Evolutionary conservation across 768 basidiomycete genomes (phyloP), one percentile per base, ranked within the genome.

Genomic region (Suillus alpinus): DNA sequence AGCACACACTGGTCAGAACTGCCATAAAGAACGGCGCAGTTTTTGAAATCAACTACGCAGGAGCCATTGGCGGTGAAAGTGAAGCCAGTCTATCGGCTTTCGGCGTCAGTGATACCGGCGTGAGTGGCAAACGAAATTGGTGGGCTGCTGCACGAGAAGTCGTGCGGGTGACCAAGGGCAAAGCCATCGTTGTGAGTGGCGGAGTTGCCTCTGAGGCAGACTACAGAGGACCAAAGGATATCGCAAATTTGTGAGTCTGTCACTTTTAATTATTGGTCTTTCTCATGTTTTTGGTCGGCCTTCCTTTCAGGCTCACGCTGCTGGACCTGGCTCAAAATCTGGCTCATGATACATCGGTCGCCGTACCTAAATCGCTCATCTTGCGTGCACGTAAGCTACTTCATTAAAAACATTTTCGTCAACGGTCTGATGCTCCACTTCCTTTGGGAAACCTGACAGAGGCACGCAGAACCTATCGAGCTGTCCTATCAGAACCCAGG

Each of bases 1-100:
- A 91, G 68, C 92, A 93, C 68, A 94, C 93, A 0, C 78, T 93
- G 51, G 82, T 94, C 36, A 85, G 91, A 47, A 88, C 89, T 0
- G 91, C 94, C 1, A 78, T 92, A 29, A 88, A 87, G 65, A 91
- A 92, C 63, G 93, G 93, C 9, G 88, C 87, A 0, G 87, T 87
- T 0, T 94, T 95, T 67, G 93, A 94, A 72, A 83, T 95, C 50
- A 81, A 80, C 63, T 94, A 94, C 62, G 85, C 84, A 0, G 89
- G 89, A 14, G 88, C 90, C 0, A 73, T 94, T 0, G 86, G 86
- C 0, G 86, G 83, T 1, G 86, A 86, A 52, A 78, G 80, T 20
- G 85, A 86, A 50, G 60, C 78, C 0, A 65, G 76, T 20, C 71
- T 84, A 12, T 65, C 74, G 3, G 74, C 77, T 16, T 78, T 82